phyloP scores from a whole-genome alignment of 129 eudicot species.

The Artemisia argyi region DNA sequence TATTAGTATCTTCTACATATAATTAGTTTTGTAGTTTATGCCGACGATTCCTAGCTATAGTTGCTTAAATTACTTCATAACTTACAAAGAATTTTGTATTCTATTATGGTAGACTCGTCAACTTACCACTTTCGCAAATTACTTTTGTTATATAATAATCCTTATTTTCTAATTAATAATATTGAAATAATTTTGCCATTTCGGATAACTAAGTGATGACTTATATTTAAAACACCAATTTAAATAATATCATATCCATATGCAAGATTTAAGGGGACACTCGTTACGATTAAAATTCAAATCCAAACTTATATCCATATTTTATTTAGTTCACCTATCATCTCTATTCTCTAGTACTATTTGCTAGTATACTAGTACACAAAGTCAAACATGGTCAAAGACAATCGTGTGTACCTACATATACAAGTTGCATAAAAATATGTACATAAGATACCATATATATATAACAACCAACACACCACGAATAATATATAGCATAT shows the following conservation, averaged over 20 bases:
- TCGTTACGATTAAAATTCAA: background rate
- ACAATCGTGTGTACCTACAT: background rate
- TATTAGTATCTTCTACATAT: no score
- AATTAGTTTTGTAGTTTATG: no score
- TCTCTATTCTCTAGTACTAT: background rate
- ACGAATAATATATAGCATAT: background rate
- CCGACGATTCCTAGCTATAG: no score
- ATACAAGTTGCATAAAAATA: conserved; percentile 7
- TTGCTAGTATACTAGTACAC: background rate
- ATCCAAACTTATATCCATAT: background rate
- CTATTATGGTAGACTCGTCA: no score
- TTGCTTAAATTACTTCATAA: no score
- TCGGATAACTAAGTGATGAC: no score
- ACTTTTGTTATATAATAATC: no score
- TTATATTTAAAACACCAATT: background rate
- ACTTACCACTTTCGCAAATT: no score
- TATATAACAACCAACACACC: background rate
- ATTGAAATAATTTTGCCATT: no score
- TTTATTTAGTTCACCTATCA: background rate
- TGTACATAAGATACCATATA: conserved; percentile 21
- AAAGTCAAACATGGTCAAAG: conserved; percentile 28
- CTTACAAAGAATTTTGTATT: no score
- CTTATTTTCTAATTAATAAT: no score
- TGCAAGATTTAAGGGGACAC: conserved; percentile 21
- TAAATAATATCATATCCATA: background rate